phyloP scores from a whole-genome alignment of 768 basidiomycete genomes.

The Coprinopsis cinerea region DNA sequence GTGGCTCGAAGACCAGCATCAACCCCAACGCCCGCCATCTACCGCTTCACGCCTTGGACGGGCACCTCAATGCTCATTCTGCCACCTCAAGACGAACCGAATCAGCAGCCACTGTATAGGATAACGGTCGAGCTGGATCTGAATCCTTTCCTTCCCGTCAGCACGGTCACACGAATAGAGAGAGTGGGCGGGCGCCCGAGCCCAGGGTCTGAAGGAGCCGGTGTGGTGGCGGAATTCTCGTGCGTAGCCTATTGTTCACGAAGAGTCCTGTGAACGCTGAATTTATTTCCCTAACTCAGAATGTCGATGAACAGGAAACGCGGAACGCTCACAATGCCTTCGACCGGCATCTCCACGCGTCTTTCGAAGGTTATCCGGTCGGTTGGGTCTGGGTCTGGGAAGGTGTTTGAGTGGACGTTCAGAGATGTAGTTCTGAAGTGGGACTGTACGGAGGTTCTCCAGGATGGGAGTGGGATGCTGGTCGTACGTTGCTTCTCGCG shows the following conservation, averaged over 20 bases:
- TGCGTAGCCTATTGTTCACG: slow-evolving; percentile 33
- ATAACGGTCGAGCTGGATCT: slow-evolving; percentile 38
- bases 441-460: slow-evolving; percentile 39
- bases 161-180: slow-evolving; percentile 35
- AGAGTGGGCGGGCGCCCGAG: slow-evolving; percentile 15
- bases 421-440: slow-evolving; percentile 31
- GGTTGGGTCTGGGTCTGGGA: not conserved
- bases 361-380: slow-evolving; percentile 28
- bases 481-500: slow-evolving; percentile 26
- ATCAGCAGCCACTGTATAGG: slow-evolving; percentile 32
- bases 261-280: too few relatives aligned
- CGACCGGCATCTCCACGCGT: slow-evolving; percentile 33
- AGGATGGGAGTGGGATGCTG: slow-evolving; percentile 44
- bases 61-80: slow-evolving; percentile 30
- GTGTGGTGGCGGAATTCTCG: slow-evolving; percentile 30
- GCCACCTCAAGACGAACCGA: slow-evolving; percentile 23
- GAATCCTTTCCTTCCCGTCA: slow-evolving; percentile 40
- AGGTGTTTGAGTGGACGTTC: slow-evolving; percentile 33
- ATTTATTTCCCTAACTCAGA: too few relatives aligned
- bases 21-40: slow-evolving; percentile 25
- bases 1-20: too few relatives aligned
- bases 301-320: slow-evolving; percentile 36
- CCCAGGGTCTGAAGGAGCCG: slow-evolving; percentile 18
- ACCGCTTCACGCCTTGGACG: slow-evolving; percentile 33
- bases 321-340: slow-evolving; percentile 35